These are phyloP conservation scores for Plasmodium fragile DNA, from an alignment of 169 alveolate species.

Conservation along the genomic window DNA sequence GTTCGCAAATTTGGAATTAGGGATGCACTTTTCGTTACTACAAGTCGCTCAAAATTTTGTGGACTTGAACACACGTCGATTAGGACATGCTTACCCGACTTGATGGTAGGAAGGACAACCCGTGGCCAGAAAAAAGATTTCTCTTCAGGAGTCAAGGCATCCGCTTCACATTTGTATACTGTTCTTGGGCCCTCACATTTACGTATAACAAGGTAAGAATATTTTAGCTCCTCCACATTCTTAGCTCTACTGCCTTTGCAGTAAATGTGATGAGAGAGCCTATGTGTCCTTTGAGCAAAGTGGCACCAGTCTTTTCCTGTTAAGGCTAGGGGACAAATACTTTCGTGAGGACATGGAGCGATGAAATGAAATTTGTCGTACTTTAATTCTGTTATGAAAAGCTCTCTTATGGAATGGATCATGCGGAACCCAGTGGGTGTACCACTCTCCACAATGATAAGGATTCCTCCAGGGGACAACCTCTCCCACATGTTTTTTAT, in stretches of 20 bases:
- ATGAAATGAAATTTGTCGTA: slow-evolving; percentile 84
- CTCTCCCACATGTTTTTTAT: slow-evolving; percentile 84
- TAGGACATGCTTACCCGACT: slow-evolving; percentile 88
- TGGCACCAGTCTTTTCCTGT: slow-evolving; percentile 94
- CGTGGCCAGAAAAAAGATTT: slow-evolving; percentile 93
- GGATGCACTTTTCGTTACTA: slow-evolving; percentile 86
- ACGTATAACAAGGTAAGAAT: slow-evolving; percentile 85
- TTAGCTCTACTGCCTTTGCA: slow-evolving; percentile 85
- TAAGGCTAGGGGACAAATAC: slow-evolving; percentile 90
- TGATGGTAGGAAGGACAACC: slow-evolving; percentile 87
- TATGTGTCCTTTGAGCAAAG: slow-evolving; percentile 88
- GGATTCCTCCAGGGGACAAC: slow-evolving; percentile 75
- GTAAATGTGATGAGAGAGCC: slow-evolving; percentile 89
- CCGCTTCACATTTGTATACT: slow-evolving; percentile 70
- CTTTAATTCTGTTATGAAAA: slow-evolving; percentile 88
- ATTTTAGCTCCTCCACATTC: slow-evolving; percentile 89
- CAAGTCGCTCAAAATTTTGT: slow-evolving; percentile 83
- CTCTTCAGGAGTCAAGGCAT: slow-evolving; percentile 81
- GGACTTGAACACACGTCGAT: slow-evolving; percentile 90
- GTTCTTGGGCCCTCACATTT: slow-evolving; percentile 85
- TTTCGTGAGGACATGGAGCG: slow-evolving; percentile 94
- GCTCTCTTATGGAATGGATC: slow-evolving; percentile 89
- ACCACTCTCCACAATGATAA: slow-evolving; percentile 89
- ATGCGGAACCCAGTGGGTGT: slow-evolving; percentile 94
- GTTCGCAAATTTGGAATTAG: slow-evolving; percentile 83